Percentiles rank a stretch among this genome's conserved stretches.
phyloP scores from a whole-genome alignment of 1,284 basidiomycete species.

The Tranzscheliella williamsii region DNA sequence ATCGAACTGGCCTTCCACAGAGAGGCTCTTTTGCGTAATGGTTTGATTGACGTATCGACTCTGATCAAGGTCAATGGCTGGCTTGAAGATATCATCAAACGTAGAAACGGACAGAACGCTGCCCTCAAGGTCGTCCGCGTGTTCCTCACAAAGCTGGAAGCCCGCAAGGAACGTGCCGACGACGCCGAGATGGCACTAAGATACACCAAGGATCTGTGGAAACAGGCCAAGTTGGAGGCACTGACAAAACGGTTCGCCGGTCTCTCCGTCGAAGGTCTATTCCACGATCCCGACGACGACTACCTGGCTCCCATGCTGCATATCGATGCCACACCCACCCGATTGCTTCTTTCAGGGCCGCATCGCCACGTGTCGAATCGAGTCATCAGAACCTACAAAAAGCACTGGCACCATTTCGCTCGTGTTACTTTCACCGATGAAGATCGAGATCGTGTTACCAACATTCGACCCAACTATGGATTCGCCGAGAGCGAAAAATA shows the following conservation, averaged over 20 bases:
- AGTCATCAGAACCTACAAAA: conserved; percentile 8
- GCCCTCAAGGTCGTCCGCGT: conserved; percentile 8
- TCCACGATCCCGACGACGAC: conserved; percentile 1
- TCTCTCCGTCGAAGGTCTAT: conserved; percentile 1
- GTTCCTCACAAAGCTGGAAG: conserved; percentile 13
- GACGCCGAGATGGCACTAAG: conserved; percentile 7
- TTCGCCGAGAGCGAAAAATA: conserved; percentile 10
- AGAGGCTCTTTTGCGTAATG: conserved; percentile 21
- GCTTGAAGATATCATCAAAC: conserved; percentile 2
- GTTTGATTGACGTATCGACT: conserved; percentile 10
- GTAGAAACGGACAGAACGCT: neutral
- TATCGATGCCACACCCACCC: conserved; percentile 20
- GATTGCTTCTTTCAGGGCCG: conserved; percentile 12
- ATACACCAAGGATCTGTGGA: conserved; percentile 2
- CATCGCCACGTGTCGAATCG: conserved; percentile 32
- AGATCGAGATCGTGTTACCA: conserved; percentile 13
- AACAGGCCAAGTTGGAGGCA: conserved; percentile 8
- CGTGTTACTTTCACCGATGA: conserved; percentile 22
- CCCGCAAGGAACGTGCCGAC: conserved; percentile 6
- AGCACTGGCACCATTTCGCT: conserved; percentile 27
- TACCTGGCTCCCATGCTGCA: conserved; percentile 7
- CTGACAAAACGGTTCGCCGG: neutral
- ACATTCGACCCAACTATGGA: conserved; percentile 13
- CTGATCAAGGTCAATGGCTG: conserved; percentile 1
- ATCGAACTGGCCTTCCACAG: conserved; percentile 21